phyloP scores from a whole-genome alignment of 495 filamentous ascomycete genomes.

The Penicillium robsamsonii region DNA sequence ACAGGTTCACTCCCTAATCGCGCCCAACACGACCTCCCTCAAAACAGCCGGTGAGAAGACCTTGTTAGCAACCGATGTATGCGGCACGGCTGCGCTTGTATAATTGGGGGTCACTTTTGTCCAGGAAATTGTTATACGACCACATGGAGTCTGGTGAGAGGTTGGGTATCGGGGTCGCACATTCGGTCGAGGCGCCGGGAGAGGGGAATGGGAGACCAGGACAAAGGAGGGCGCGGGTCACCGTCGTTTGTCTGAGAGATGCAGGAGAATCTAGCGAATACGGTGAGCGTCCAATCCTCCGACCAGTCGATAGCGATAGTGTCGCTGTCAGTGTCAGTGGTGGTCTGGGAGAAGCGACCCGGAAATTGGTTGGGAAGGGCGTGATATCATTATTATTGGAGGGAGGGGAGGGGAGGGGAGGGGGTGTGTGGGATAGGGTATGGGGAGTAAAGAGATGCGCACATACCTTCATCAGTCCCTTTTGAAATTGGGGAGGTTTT shows the following conservation, averaged over 20 bases:
- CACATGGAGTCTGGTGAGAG: constrained; percentile 44
- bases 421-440: constrained; percentile 6
- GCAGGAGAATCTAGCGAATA: constrained; percentile 23
- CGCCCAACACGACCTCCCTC: constrained; percentile 25
- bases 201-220: constrained; percentile 25
- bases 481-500: constrained; percentile 23
- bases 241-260: constrained; percentile 30
- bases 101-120: constrained; percentile 38
- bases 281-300: constrained; percentile 20
- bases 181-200: constrained; percentile 34
- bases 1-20: constrained; percentile 6
- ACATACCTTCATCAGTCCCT: constrained; percentile 37
- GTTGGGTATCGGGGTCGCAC: constrained; percentile 28
- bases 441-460: constrained; percentile 11
- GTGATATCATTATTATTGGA: constrained; percentile 30
- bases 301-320: constrained; percentile 15
- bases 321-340: constrained; percentile 21
- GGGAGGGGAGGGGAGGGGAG: constrained; percentile 12
- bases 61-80: constrained; percentile 24
- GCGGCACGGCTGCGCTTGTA: constrained; percentile 36
- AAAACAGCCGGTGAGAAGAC: constrained; percentile 16
- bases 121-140: constrained; percentile 40
- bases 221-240: constrained; percentile 30
- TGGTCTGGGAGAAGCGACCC: constrained; percentile 10
- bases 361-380: constrained; percentile 11